Base-by-base conservation (phyloP, 768 basidiomycete species). In the Calocera viscosa region DNA sequence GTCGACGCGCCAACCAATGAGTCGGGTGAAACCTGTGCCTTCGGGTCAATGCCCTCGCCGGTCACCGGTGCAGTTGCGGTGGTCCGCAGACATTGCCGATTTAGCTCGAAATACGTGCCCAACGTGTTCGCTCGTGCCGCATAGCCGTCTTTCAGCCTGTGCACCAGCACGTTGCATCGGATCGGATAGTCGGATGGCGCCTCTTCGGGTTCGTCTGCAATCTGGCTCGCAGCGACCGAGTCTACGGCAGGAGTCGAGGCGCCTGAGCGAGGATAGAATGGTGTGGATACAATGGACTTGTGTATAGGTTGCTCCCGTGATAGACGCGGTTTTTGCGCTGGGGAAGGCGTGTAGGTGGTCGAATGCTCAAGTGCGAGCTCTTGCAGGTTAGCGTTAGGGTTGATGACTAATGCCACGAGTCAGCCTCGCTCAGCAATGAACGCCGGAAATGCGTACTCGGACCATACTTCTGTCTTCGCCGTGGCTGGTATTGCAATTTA, bases 1-100 rank as follows among this genome's bases (percentile, higher is more conserved):
- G 92, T 91, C 0, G 90, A 93, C 53, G 85, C 84, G 1, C 90
- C 94, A 22, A 96, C 80, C 65, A 90, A 82, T 1, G 87, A 88
- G 74, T 95, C 92, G 5, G 81, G 75, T 0, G 92, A 94, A 68
- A 94, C 90, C 71, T 90, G 89, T 1, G 89, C 87, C 71, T 86
- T 89, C 14, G 86, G 80, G 72, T 94, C 89, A 64, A 94, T 89
- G 49, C 89, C 79, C 1, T 82, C 80, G 35, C 84, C 60, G 11
- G 63, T 65, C 43, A 28, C n/a, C 43, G 33, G 28, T 14, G 26
- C 22, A 53, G 32, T 38, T 1, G 22, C 38, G 34, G 32, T n/a
- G 8, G 39, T 24, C 17, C 39, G 35, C 7, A 24, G 41, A 41
- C 60, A 24, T 64, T 24, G 82, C 74, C 89, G 81, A 73, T 94